A percentile compares a stretch with the other conserved stretches of the same genome.
Conservation (phyloP, 371 early-diverging fungal species). For the Umbelopsis sp. region DNA sequence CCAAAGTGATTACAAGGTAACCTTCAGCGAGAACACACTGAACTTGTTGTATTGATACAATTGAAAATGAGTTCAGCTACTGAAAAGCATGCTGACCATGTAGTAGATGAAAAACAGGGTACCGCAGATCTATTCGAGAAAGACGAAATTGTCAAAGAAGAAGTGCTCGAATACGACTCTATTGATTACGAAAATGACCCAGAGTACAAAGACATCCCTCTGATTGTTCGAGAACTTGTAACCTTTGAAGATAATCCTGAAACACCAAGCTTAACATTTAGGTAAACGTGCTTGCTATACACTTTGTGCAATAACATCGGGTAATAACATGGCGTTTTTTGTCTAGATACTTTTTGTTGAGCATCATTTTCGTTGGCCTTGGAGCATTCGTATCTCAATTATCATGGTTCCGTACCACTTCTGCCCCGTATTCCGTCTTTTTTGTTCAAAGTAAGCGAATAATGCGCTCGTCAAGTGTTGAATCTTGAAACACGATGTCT, state of each 20-base stretch:
- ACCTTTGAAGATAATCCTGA: conserved; percentile 41
- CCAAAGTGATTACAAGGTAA: neutral
- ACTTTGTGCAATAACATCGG: too few species aligned
- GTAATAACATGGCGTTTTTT: neutral
- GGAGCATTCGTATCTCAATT: conserved; percentile 40
- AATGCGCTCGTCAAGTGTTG: neutral
- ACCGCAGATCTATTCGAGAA: neutral
- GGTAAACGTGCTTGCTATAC: conserved; percentile 20
- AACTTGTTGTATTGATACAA: neutral
- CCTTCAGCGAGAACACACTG: neutral
- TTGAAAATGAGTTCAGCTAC: neutral
- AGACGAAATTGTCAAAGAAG: conserved; percentile 3
- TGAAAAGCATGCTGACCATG: neutral
- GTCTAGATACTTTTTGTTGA: conserved; percentile 35
- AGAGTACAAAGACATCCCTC: conserved; percentile 25
- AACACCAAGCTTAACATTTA: conserved; percentile 36
- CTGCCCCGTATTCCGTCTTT: conserved; percentile 40
- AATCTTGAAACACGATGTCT: neutral
- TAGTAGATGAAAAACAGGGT: neutral
- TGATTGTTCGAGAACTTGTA: conserved; percentile 38
- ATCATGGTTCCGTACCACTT: conserved; percentile 39
- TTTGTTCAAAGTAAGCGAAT: conserved; percentile 32
- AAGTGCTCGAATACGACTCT: neutral
- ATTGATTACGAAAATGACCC: conserved; percentile 10
- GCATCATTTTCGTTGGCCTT: conserved; percentile 33